Conservation (phyloP, 1,139 yeast genomes). For the Hemisphaericaspora subhashii region DNA sequence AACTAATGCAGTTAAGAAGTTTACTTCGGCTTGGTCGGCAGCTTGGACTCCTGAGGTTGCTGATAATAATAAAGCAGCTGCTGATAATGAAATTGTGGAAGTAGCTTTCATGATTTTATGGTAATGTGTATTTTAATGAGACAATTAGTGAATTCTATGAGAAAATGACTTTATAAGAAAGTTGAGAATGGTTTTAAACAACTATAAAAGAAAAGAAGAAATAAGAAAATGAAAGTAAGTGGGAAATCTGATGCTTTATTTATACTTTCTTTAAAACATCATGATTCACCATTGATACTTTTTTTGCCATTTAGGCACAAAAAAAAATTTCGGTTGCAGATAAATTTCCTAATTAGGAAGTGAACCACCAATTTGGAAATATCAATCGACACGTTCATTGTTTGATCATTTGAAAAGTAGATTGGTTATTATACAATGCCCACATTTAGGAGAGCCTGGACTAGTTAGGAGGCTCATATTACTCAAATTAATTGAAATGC, state of each 20-base stretch:
- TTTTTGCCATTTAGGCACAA: neutral
- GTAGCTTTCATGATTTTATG: constrained; percentile 9
- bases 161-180: too few species aligned
- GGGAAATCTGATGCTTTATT: neutral
- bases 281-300: neutral
- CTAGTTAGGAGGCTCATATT: too few species aligned
- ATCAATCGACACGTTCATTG: too few species aligned
- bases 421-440: too few species aligned
- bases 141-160: too few species aligned
- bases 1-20: constrained; percentile 42
- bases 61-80: constrained; percentile 14
- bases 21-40: constrained; percentile 29
- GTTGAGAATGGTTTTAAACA: constrained; percentile 2
- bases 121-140: too few species aligned
- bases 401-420: too few species aligned
- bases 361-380: neutral
- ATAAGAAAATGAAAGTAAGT: neutral
- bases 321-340: neutral
- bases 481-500: too few species aligned
- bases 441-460: too few species aligned
- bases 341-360: constrained; percentile 6
- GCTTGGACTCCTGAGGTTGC: constrained; percentile 23
- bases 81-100: constrained; percentile 11
- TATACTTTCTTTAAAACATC: neutral
- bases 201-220: neutral